phyloP scores from a whole-genome alignment of 345 rosid species.

The Lumnitzera racemosa region DNA sequence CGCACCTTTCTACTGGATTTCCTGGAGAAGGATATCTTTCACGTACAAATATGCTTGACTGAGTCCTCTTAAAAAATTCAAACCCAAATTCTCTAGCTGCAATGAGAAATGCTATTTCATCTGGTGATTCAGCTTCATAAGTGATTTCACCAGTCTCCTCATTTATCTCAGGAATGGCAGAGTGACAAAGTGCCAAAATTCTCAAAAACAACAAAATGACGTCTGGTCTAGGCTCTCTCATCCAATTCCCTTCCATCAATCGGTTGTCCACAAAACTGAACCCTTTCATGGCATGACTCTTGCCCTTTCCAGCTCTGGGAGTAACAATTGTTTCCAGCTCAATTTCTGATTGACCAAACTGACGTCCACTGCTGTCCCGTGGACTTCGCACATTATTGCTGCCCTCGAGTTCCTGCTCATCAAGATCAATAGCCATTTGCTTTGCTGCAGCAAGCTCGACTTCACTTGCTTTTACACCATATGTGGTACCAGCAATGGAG shows the following conservation, averaged over 20 bases:
- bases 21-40: slow-evolving; percentile 56
- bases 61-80: slow-evolving; percentile 85
- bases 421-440: slow-evolving; percentile 82
- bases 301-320: slow-evolving; percentile 30
- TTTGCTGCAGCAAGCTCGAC: slow-evolving; percentile 88
- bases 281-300: slow-evolving; percentile 52
- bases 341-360: slow-evolving; percentile 37
- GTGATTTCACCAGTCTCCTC: slow-evolving; percentile 64
- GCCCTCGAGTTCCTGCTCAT: slow-evolving; percentile 29
- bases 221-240: slow-evolving; percentile 59
- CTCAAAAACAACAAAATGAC: slow-evolving; percentile 57
- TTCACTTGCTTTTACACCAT: slow-evolving; percentile 74
- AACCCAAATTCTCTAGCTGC: slow-evolving; percentile 98
- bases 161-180: slow-evolving; percentile 87
- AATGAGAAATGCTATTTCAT: slow-evolving; percentile 92
- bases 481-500: slow-evolving; percentile 83
- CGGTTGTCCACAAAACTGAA: slow-evolving; percentile 87
- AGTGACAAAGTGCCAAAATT: slow-evolving; percentile 82
- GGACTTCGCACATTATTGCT: not conserved
- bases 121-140: slow-evolving; percentile 99
- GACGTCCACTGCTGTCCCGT: slow-evolving; percentile 1
- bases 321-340: slow-evolving; percentile 65
- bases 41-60: slow-evolving; percentile 67
- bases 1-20: slow-evolving; percentile 64
- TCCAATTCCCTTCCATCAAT: slow-evolving; percentile 81